A percentile compares a stretch with the other conserved stretches of the same genome.
phyloP scores from a whole-genome alignment of 2,329 filamentous ascomycete genomes.

The Talaromyces sp. region DNA sequence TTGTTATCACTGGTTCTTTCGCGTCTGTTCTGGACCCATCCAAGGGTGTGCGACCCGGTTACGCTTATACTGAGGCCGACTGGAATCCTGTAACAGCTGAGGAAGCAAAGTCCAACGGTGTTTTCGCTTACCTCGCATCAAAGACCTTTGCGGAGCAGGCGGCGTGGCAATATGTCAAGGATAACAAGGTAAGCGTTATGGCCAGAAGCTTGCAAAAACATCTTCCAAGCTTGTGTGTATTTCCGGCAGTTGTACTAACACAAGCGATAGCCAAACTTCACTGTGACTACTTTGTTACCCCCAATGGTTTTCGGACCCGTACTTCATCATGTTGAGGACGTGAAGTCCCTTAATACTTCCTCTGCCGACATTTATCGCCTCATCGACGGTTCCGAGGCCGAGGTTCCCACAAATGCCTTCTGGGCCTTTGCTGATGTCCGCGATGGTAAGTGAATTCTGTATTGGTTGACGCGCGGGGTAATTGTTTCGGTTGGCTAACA shows the following conservation, averaged over 20 bases:
- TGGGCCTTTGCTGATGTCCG: slow-evolving; percentile 55
- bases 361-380: slow-evolving; percentile 64
- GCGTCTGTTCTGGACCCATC: slow-evolving; percentile 49
- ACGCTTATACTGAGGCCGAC: slow-evolving; percentile 40
- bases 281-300: slow-evolving; percentile 54
- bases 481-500: background rate
- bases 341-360: slow-evolving; percentile 66
- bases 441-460: slow-evolving; percentile 25
- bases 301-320: slow-evolving; percentile 63
- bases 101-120: slow-evolving; percentile 23
- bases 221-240: background rate
- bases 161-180: slow-evolving; percentile 58
- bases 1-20: slow-evolving; percentile 66
- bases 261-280: slow-evolving; percentile 54
- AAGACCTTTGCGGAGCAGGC: slow-evolving; percentile 49
- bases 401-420: slow-evolving; percentile 52
- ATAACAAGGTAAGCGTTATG: background rate
- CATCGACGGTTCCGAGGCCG: slow-evolving; percentile 55
- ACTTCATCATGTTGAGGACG: slow-evolving; percentile 57
- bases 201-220: background rate
- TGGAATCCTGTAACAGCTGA: slow-evolving; percentile 37
- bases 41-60: slow-evolving; percentile 22
- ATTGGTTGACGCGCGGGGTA: background rate
- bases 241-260: slow-evolving; percentile 15
- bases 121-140: background rate